Percentiles rank a stretch among this genome's conserved stretches.
These are phyloP conservation scores for Pigoraptor vietnamica DNA, from an alignment of 78 protist genomes.

Conservation along the genomic window DNA sequence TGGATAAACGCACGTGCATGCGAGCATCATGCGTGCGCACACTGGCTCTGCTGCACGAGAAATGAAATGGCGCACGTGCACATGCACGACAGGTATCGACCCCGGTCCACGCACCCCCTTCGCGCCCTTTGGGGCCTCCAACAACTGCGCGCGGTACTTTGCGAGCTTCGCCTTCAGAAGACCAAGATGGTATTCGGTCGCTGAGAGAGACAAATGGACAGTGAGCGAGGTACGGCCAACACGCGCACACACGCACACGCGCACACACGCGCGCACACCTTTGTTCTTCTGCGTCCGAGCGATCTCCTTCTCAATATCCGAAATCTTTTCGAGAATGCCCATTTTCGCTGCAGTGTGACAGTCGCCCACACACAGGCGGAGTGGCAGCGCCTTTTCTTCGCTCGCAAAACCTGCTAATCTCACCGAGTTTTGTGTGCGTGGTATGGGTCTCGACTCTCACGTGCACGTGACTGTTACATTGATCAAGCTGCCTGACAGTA, in stretches of 20 bases:
- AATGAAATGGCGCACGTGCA: neutral
- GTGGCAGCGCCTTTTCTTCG: too few relatives aligned
- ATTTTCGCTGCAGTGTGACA: constrained; percentile 9
- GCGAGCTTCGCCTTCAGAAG: constrained; percentile 91
- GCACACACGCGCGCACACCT: constrained; percentile 52
- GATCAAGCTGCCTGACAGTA: too few relatives aligned
- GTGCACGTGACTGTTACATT: too few relatives aligned
- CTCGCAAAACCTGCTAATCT: too few relatives aligned
- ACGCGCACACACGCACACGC: neutral
- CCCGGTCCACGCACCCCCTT: neutral
- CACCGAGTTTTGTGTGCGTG: too few relatives aligned
- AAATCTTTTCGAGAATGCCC: constrained; percentile 41
- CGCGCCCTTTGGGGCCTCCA: constrained; percentile 14
- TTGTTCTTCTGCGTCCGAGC: constrained; percentile 97
- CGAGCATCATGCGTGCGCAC: too few relatives aligned
- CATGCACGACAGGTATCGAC: too few relatives aligned
- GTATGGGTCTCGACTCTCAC: too few relatives aligned
- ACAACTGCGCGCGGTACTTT: constrained; percentile 56
- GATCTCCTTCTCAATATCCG: constrained; percentile 64
- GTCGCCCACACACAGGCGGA: too few relatives aligned
- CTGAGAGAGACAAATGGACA: neutral
- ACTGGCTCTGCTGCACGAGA: too few relatives aligned
- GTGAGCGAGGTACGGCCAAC: neutral
- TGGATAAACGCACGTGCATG: neutral
- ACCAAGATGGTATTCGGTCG: constrained; percentile 49